Percentiles rank a stretch among this genome's conserved stretches.
These are phyloP conservation scores for Fusarium nematophilum DNA, from an alignment of 2,329 filamentous ascomycete species.

Conservation along the genomic window DNA sequence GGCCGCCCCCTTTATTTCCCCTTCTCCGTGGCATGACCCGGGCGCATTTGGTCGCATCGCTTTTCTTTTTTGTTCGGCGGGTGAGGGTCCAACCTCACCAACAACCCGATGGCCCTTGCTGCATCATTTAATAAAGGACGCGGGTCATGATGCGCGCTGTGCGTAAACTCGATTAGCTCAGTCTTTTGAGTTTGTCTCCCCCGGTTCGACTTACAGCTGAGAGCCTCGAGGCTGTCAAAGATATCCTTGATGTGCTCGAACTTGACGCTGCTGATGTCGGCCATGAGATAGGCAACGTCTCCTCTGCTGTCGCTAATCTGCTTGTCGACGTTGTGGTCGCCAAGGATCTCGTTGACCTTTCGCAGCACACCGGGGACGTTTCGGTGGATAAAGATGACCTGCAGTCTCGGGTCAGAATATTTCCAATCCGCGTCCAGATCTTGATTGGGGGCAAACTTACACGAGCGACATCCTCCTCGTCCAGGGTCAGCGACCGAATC, in stretches of 20 bases:
- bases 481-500: slow-evolving; percentile 87
- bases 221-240: slow-evolving; percentile 81
- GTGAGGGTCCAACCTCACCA: slow-evolving; percentile 31
- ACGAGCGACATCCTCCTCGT: slow-evolving; percentile 89
- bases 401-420: slow-evolving; percentile 25
- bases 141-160: slow-evolving; percentile 60
- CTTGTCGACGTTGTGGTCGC: slow-evolving; percentile 98
- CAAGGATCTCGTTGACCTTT: slow-evolving; percentile 94
- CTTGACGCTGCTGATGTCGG: slow-evolving; percentile 91
- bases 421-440: neutral
- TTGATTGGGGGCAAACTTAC: slow-evolving; percentile 52
- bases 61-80: slow-evolving; percentile 25
- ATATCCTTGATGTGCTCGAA: slow-evolving; percentile 85
- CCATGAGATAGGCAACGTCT: slow-evolving; percentile 97
- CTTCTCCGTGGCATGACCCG: slow-evolving; percentile 22
- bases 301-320: slow-evolving; percentile 97
- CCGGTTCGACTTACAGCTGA: slow-evolving; percentile 72
- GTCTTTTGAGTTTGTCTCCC: neutral
- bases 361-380: slow-evolving; percentile 96
- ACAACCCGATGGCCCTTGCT: slow-evolving; percentile 12
- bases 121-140: slow-evolving; percentile 55
- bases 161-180: slow-evolving; percentile 27
- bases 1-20: slow-evolving; percentile 35
- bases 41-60: slow-evolving; percentile 28
- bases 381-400: slow-evolving; percentile 94